Base-by-base conservation (phyloP, 1,139 yeast species). In the Saccharomyces uvarum region DNA sequence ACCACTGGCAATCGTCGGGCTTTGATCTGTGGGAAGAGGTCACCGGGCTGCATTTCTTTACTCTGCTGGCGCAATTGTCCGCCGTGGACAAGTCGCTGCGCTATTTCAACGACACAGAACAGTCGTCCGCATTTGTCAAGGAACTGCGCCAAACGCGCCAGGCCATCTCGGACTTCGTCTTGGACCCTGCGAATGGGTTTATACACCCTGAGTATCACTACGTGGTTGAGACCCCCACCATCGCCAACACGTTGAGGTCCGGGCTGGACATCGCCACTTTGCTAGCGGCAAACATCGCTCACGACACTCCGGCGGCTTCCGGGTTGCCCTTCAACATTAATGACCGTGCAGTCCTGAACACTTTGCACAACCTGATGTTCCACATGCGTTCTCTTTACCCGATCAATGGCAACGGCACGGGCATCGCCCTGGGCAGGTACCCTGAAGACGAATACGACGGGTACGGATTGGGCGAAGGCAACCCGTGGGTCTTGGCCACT, bases 1-100 rank as follows among this genome's bases (percentile, higher is more conserved):
- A 70, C n/a, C 76, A 79, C 62, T 91, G 97, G 97, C 63, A 73
- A 9, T 67, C 72, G 26, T 70, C 73, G 2, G 86, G 90, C 14
- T 93, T 88, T 72, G 99, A 93, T 71, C 74, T 91, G 52, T 93
- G 99, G 99, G 99, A 93, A 72, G 99, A 93, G 70, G 75, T 87
- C 48, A 67, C 81, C 54, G 82, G 90, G 0, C 64, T 74, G 52
- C 97, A 91, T 70, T 84, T 89, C 61, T 91, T 88, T 70, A 90
- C 96, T 0, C 75, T 86, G 4, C 71, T 87, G 63, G 82, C 84
- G 1, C 97, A 89, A 68, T 74, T 88, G 54, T 79, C 83, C 57
- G 86, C 96, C 0, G 65, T 91, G 47, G 73, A 76, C 51, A 74
- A 79, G 58, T 96, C 93, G 0, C 68, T 82, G 80, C 57, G 96